phyloP scores from a whole-genome alignment of 2,329 filamentous ascomycete species.

The Beauveria medogensis region DNA sequence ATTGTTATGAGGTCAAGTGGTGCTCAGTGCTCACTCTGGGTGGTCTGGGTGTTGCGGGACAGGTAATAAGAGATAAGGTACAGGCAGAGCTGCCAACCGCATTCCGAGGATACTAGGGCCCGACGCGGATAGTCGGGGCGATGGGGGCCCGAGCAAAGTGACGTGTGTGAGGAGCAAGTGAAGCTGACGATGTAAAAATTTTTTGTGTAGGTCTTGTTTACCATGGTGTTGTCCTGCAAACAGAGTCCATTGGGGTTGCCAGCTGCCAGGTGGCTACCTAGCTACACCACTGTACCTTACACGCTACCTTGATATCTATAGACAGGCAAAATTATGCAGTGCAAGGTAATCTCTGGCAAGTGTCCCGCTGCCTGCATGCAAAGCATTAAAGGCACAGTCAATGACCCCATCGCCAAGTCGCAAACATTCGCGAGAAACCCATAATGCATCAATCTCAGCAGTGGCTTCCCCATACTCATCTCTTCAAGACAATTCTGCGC shows the following conservation, averaged over 20 bases:
- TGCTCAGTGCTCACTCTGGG: background rate
- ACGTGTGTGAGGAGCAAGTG: background rate
- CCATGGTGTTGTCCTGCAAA: constrained; percentile 2
- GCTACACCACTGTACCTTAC: background rate
- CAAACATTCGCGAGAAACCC: background rate
- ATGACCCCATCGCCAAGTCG: background rate
- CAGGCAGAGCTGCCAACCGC: background rate
- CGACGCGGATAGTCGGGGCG: background rate
- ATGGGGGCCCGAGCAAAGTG: background rate
- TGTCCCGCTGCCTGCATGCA: too few species aligned
- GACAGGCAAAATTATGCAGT: background rate
- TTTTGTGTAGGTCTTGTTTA: background rate
- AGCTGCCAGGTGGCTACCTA: background rate
- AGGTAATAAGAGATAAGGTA: background rate
- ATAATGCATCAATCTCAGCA: background rate
- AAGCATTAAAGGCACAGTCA: background rate
- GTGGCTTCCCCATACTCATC: background rate
- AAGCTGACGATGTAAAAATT: background rate
- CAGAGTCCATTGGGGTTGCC: background rate
- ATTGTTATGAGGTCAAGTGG: constrained; percentile 7
- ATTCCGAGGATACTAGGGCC: background rate
- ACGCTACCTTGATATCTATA: background rate
- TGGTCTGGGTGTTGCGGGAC: background rate
- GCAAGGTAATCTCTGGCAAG: too few species aligned
- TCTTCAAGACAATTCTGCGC: background rate